Percentiles rank a stretch among this genome's conserved stretches.
These are phyloP conservation scores for Phytophthora sp. DNA, from an alignment of 352 stramenopile genomes.

Conservation along the genomic window DNA sequence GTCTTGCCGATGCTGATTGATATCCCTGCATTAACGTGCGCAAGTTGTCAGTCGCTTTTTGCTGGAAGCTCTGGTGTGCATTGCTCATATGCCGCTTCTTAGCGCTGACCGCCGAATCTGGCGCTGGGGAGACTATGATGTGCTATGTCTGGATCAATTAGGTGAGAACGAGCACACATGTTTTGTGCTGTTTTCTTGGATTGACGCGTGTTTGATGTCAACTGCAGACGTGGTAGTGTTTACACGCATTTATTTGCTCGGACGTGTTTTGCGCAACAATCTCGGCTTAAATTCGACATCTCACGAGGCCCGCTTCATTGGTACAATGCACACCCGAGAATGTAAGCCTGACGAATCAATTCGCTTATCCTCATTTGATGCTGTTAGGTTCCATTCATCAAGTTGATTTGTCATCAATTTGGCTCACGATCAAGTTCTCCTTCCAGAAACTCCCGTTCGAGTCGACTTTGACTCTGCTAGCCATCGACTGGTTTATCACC, in stretches of 20 bases:
- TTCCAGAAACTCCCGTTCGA: slow-evolving; percentile 59
- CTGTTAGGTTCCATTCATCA: slow-evolving; percentile 62
- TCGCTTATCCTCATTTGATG: too few relatives aligned
- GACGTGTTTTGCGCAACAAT: slow-evolving; percentile 54
- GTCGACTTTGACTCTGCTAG: slow-evolving; percentile 40
- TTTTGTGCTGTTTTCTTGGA: neutral
- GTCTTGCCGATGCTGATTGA: too few relatives aligned
- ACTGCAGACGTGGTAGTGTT: slow-evolving; percentile 53
- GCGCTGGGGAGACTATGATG: slow-evolving; percentile 27
- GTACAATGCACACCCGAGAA: too few relatives aligned
- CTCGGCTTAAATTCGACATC: slow-evolving; percentile 48
- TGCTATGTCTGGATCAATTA: slow-evolving; percentile 56
- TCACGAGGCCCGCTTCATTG: slow-evolving; percentile 46
- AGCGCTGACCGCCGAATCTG: slow-evolving; percentile 35
- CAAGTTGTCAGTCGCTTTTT: slow-evolving; percentile 42
- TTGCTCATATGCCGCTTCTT: slow-evolving; percentile 46
- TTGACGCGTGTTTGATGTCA: neutral
- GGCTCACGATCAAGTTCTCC: slow-evolving; percentile 66
- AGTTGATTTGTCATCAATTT: slow-evolving; percentile 62
- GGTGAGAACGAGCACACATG: slow-evolving; percentile 21
- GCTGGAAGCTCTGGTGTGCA: slow-evolving; percentile 45
- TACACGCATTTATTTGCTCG: slow-evolving; percentile 58
- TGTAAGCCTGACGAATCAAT: too few relatives aligned
- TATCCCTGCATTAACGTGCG: too few relatives aligned
- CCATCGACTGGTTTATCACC: slow-evolving; percentile 62